Conservation (phyloP, 2,329 filamentous ascomycete genomes). For the Pseudogymnoascus sp. region DNA sequence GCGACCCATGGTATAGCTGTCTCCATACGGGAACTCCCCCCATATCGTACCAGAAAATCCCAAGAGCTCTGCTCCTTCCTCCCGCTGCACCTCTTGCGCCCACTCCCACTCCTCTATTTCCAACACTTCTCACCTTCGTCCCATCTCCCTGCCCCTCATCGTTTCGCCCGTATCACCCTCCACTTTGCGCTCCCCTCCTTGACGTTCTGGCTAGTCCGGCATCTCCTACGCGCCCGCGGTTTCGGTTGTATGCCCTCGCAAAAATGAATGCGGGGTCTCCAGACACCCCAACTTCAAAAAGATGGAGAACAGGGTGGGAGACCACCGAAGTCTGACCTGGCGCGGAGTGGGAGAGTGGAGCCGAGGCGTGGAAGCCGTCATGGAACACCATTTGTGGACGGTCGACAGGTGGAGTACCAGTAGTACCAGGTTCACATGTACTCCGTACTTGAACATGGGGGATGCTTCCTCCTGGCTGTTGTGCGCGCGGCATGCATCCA, state of each 20-base stretch:
- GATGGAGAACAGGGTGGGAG: slow-evolving; percentile 4
- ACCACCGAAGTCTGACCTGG: not conserved
- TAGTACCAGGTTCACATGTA: not conserved
- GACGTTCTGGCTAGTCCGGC: not conserved
- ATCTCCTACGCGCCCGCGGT: slow-evolving; percentile 3
- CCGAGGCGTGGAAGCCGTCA: not conserved
- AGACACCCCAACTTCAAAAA: slow-evolving; percentile 1
- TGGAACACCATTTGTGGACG: slow-evolving; percentile 4
- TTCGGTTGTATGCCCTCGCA: slow-evolving; percentile 7
- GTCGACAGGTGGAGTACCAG: not conserved
- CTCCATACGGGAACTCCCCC: not conserved
- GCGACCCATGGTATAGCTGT: not conserved
- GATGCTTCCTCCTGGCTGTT: not conserved
- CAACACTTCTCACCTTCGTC: not conserved
- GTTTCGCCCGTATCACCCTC: not conserved
- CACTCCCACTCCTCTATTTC: not conserved
- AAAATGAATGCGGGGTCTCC: not conserved
- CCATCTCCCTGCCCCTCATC: not conserved
- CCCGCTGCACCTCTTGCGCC: not conserved
- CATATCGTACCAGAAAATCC: not conserved
- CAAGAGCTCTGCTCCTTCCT: not conserved
- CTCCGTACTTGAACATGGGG: not conserved
- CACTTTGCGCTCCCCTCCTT: not conserved
- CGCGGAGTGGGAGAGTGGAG: slow-evolving; percentile 4
- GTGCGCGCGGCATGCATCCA: not conserved